Conservation (phyloP, 805 yeast species). For the Candida qinlingensis region DNA sequence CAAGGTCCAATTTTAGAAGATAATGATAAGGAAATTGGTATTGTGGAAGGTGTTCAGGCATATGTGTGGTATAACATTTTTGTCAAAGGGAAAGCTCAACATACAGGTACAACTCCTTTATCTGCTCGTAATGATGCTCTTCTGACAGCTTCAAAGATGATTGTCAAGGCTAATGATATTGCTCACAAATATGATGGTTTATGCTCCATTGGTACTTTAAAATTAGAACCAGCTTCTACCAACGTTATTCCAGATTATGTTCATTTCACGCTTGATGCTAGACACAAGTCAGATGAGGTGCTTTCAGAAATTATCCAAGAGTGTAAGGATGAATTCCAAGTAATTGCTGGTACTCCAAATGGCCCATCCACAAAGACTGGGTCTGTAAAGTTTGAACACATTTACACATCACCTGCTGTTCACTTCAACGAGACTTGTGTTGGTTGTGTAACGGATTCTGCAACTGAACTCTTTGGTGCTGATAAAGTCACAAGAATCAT, state of each 20-base stretch:
- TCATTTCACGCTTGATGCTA: conserved; percentile 52
- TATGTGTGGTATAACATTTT: conserved; percentile 54
- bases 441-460: conserved; percentile 46
- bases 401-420: conserved; percentile 51
- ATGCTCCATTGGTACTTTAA: conserved; percentile 54
- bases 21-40: conserved; percentile 50
- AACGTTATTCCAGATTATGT: conserved; percentile 65
- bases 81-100: conserved; percentile 62
- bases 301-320: conserved; percentile 34
- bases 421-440: conserved; percentile 49
- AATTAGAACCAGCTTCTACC: conserved; percentile 53
- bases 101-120: conserved; percentile 72
- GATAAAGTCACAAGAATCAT: conserved; percentile 40
- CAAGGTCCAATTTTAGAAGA: conserved; percentile 71
- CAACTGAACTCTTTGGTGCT: conserved; percentile 43
- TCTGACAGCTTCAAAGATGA: conserved; percentile 52
- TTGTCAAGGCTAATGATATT: conserved; percentile 48
- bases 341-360: conserved; percentile 20
- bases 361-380: conserved; percentile 26
- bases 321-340: conserved; percentile 31
- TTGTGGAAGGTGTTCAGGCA: conserved; percentile 64
- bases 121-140: conserved; percentile 56
- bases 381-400: conserved; percentile 35
- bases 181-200: conserved; percentile 49
- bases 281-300: conserved; percentile 46